Evolutionary conservation across 2,329 filamentous ascomycete species (phyloP), one percentile per base, ranked within the genome.

Genomic region (Aureobasidium namibiae): DNA sequence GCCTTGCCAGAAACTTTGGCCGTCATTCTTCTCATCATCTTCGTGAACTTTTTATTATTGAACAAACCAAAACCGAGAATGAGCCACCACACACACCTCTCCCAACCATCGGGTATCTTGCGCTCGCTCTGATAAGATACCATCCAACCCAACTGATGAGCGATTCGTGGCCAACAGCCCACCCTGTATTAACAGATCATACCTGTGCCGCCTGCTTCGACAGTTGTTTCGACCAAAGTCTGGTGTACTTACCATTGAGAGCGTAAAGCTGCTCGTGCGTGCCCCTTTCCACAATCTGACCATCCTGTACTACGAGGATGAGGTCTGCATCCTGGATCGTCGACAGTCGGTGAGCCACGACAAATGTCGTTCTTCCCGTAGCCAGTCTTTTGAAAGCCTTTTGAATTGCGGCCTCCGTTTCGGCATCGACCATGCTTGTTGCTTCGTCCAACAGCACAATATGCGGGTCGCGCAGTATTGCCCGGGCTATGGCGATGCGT

Each of bases 301-400:
- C 90, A 65, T 86, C 82, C 50, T 86, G 80, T 56, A 95, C 72
- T 0, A 95, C 90, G 8, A 91, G 76, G 57, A 95, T 95, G 38
- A 84, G 82, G 67, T 95, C 87, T 3, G 90, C 89, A 63, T 87
- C 83, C 69, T 85, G 86, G 66, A 90, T 88, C 0, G 88, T 91
- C 0, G 86, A 88, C 2, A 91, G 76, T 3, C 87, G 78, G 68
- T 91, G 88, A 0, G 90, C 91, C 49, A 92, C 89, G 42, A 91
- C 82, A n/a, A 94, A 82, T 0, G 89, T 85, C 0, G 87, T 89
- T 6, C 89, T 80, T 7, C 77, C 80, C 10, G 80, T 75, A 0
- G 87, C 80, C 0, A 86, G 76, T 0, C 81, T 81, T 21, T 80
- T 78, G 54, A 90, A 64, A 75, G 80, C 71, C 76, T 82, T 63